These are phyloP conservation scores for Petunia secreta DNA, from an alignment of 257 asterid species.

Conservation along the genomic window DNA sequence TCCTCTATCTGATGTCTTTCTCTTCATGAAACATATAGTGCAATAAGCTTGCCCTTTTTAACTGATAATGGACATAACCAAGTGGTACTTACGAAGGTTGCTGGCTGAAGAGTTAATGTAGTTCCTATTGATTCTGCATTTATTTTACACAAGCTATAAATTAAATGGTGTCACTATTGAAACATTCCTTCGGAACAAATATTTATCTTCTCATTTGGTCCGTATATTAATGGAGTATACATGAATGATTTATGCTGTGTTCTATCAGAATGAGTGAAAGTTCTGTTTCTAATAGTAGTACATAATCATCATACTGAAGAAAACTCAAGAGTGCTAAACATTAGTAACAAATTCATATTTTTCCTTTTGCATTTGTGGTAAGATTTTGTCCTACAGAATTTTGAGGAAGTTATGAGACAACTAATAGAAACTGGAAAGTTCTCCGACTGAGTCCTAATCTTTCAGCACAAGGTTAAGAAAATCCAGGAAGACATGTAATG, in stretches of 20 bases:
- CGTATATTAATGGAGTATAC: not conserved
- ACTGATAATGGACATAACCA: not conserved
- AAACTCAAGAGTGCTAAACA: not conserved
- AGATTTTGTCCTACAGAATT: not conserved
- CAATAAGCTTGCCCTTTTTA: not conserved
- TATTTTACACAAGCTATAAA: not conserved
- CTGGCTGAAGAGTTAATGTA: not conserved
- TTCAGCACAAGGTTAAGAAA: not conserved
- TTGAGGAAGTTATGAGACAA: not conserved
- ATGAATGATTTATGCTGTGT: not conserved
- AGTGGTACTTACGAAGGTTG: not conserved
- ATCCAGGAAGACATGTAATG: not conserved
- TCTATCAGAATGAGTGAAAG: not conserved
- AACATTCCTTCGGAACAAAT: not conserved
- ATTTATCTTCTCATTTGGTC: not conserved
- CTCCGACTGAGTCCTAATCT: not conserved
- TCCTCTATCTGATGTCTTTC: not conserved
- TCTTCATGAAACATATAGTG: constrained; percentile 11
- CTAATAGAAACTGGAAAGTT: not conserved
- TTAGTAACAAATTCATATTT: not conserved
- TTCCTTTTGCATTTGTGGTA: not conserved
- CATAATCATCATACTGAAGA: not conserved
- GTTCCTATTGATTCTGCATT: constrained; percentile 11
- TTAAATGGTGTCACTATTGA: not conserved
- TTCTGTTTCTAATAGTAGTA: not conserved